These are phyloP conservation scores for Takashimella tepidaria DNA, from an alignment of 1,284 basidiomycete species.

Conservation along the genomic window DNA sequence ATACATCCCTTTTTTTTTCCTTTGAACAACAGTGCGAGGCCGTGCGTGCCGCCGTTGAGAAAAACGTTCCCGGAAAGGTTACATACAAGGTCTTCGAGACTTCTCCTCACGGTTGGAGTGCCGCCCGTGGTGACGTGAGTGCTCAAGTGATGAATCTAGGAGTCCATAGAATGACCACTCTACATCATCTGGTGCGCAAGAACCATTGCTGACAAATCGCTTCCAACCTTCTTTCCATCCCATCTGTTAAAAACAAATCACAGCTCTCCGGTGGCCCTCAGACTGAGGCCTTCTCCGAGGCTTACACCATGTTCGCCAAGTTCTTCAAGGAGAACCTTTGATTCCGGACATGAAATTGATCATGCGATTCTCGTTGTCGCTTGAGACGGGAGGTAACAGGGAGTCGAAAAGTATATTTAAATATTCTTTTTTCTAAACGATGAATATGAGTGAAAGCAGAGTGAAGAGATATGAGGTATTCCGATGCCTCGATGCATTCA, in stretches of 20 bases:
- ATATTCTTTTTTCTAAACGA: too few species aligned
- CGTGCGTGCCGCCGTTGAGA: conserved; percentile 39
- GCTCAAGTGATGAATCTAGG: too few species aligned
- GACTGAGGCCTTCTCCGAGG: conserved; percentile 24
- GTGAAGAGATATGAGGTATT: too few species aligned
- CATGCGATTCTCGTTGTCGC: too few species aligned
- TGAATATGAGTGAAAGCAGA: too few species aligned
- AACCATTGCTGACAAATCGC: neutral
- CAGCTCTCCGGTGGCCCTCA: conserved; percentile 24
- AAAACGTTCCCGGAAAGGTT: conserved; percentile 43
- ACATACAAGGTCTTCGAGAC: conserved; percentile 44
- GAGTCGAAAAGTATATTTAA: too few species aligned
- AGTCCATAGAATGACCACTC: too few species aligned
- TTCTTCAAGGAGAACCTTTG: conserved; percentile 26
- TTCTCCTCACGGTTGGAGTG: conserved; percentile 47
- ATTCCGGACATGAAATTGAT: too few species aligned
- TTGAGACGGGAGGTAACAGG: too few species aligned
- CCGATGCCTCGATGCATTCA: too few species aligned
- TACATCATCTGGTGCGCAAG: neutral
- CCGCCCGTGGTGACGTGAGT: conserved; percentile 47
- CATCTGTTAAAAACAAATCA: too few species aligned
- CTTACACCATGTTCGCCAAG: conserved; percentile 21
- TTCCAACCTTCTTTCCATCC: too few species aligned
- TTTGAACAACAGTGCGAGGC: conserved; percentile 13
- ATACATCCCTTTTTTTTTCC: neutral